Percentiles rank a stretch among this genome's conserved stretches.
Evolutionary conservation across 176 grass and related monocot genomes (phyloP).

Genomic region (Zoysia pacifica): DNA sequence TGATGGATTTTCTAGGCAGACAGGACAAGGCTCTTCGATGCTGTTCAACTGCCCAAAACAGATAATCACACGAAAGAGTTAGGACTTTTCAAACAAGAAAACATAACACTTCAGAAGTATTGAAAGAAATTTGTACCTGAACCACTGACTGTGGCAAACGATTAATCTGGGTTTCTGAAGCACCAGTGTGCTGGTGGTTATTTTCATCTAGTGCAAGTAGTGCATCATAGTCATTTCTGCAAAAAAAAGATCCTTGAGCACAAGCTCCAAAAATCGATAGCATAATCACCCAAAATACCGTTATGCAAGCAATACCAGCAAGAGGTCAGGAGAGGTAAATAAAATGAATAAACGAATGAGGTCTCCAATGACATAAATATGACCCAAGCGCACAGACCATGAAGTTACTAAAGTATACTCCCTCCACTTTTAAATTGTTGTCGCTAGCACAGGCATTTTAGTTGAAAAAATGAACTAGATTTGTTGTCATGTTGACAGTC

Average conservation of each 20-base stretch:
- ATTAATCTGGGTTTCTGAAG: constrained; percentile 83
- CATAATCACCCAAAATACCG: constrained; percentile 12
- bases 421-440: no score
- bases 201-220: constrained; percentile 86
- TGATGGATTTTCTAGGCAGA: constrained; percentile 76
- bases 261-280: neutral
- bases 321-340: neutral
- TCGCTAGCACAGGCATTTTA: no score
- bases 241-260: constrained; percentile 24
- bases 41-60: constrained; percentile 58
- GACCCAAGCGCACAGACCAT: neutral
- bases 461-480: no score
- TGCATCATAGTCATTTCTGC: constrained; percentile 83
- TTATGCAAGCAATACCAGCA: constrained; percentile 5
- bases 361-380: constrained; percentile 31
- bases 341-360: constrained; percentile 21
- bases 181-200: constrained; percentile 88
- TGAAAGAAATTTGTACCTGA: constrained; percentile 50
- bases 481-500: no score
- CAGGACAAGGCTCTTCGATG: constrained; percentile 70
- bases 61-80: constrained; percentile 9
- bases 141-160: constrained; percentile 78
- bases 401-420: constrained; percentile 12
- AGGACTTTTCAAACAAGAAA: constrained; percentile 5
- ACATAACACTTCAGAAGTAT: neutral